These are phyloP conservation scores for Geoglossum cookeanum DNA, from an alignment of 2,329 filamentous ascomycete genomes.

Conservation along the genomic window DNA sequence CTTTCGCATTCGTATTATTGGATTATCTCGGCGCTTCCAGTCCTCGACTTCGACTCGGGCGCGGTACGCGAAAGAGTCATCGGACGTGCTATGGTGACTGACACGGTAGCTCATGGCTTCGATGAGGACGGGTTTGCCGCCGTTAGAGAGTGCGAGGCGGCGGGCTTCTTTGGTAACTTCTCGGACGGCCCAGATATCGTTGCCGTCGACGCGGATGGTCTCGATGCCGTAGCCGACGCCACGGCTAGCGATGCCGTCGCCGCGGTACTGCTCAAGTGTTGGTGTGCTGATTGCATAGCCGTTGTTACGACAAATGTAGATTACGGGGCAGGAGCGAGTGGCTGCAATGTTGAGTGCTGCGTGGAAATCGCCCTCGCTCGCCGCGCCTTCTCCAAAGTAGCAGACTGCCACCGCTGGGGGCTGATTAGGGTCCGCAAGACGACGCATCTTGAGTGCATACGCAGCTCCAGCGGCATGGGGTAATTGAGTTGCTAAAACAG, in stretches of 20 bases:
- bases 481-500: slow-evolving; percentile 71
- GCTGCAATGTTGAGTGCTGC: slow-evolving; percentile 81
- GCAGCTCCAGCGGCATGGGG: slow-evolving; percentile 76
- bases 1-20: slow-evolving; percentile 67
- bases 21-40: slow-evolving; percentile 82
- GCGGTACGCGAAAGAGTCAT: slow-evolving; percentile 93
- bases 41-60: slow-evolving; percentile 85
- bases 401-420: slow-evolving; percentile 54
- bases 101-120: slow-evolving; percentile 98
- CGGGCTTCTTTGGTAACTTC: slow-evolving; percentile 64
- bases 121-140: slow-evolving; percentile 73
- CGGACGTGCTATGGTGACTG: slow-evolving; percentile 87
- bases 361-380: slow-evolving; percentile 82
- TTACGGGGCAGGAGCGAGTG: slow-evolving; percentile 65
- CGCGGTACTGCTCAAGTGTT: slow-evolving; percentile 76
- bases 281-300: slow-evolving; percentile 83
- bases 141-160: slow-evolving; percentile 56
- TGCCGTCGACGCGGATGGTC: slow-evolving; percentile 82
- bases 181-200: slow-evolving; percentile 76
- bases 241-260: slow-evolving; percentile 74
- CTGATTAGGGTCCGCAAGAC: slow-evolving; percentile 47
- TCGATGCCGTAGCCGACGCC: slow-evolving; percentile 88
- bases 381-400: slow-evolving; percentile 83
- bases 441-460: slow-evolving; percentile 71
- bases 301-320: slow-evolving; percentile 88